Conservation (phyloP, 2,329 filamentous ascomycete genomes). For the Metarhizium guizhouense region DNA sequence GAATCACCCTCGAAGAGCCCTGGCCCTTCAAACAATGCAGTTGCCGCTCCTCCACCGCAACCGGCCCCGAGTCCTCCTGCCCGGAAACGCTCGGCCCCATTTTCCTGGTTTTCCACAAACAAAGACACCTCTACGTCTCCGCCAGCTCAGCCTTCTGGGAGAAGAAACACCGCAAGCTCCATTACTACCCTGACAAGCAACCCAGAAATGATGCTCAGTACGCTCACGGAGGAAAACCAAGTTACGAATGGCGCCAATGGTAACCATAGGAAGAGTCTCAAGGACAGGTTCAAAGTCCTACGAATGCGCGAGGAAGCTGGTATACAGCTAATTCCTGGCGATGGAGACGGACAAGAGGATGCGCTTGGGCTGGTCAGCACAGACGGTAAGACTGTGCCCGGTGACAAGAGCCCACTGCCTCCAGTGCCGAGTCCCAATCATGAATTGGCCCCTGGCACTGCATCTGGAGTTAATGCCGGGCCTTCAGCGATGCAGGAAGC, state of each 20-base stretch:
- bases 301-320: slow-evolving; percentile 66
- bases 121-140: slow-evolving; percentile 48
- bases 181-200: slow-evolving; percentile 72
- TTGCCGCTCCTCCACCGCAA: slow-evolving; percentile 21
- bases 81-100: slow-evolving; percentile 79
- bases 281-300: slow-evolving; percentile 70
- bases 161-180: slow-evolving; percentile 70
- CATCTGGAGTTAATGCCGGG: slow-evolving; percentile 68
- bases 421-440: slow-evolving; percentile 58
- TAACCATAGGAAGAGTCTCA: slow-evolving; percentile 52
- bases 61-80: slow-evolving; percentile 27
- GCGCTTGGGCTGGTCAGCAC: slow-evolving; percentile 13
- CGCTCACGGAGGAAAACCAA: slow-evolving; percentile 64
- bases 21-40: slow-evolving; percentile 22
- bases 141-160: slow-evolving; percentile 36
- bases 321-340: slow-evolving; percentile 41
- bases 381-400: slow-evolving; percentile 16
- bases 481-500: slow-evolving; percentile 61
- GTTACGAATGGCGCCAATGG: slow-evolving; percentile 34
- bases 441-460: slow-evolving; percentile 74
- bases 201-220: slow-evolving; percentile 68
- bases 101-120: slow-evolving; percentile 64
- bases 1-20: slow-evolving; percentile 38
- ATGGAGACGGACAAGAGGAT: slow-evolving; percentile 38
- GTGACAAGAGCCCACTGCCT: slow-evolving; percentile 28